A percentile compares a stretch with the other conserved stretches of the same genome.
Evolutionary conservation across 1,284 basidiomycete species (phyloP).

Genomic region (Apiotrichum akiyoshidainum): DNA sequence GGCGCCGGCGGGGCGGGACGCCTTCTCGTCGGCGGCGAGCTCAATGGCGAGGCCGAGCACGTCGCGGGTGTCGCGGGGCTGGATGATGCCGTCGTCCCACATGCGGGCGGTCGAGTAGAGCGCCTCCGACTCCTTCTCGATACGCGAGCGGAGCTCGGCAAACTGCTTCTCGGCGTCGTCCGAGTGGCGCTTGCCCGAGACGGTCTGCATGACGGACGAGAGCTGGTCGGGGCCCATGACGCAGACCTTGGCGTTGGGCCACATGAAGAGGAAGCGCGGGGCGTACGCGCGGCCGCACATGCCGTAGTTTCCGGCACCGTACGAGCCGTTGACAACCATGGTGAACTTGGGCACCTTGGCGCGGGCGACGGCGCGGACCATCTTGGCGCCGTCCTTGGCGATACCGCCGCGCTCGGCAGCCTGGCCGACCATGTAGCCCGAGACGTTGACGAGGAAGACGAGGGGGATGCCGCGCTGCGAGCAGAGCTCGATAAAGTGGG

Average conservation of each 20-base stretch:
- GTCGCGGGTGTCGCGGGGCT: conserved; percentile 84
- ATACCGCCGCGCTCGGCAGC: conserved; percentile 93
- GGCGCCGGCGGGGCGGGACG: conserved; percentile 42
- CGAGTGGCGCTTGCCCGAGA: conserved; percentile 49
- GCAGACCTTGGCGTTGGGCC: conserved; percentile 94
- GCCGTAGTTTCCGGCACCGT: conserved; percentile 86
- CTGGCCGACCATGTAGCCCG: conserved; percentile 88
- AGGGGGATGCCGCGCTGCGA: conserved; percentile 86
- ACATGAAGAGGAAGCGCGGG: conserved; percentile 94
- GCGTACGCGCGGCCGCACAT: conserved; percentile 91
- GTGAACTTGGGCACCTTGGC: conserved; percentile 92
- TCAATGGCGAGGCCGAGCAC: conserved; percentile 79
- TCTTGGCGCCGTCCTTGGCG: conserved; percentile 95
- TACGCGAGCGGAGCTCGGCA: conserved; percentile 64
- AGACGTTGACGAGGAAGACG: conserved; percentile 90
- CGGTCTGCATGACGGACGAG: conserved; percentile 84
- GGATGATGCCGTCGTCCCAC: conserved; percentile 94
- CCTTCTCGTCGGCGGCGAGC: conserved; percentile 58
- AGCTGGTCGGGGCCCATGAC: conserved; percentile 95
- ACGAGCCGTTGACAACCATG: conserved; percentile 89
- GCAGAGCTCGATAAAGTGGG: conserved; percentile 91
- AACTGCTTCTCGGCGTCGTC: conserved; percentile 34
- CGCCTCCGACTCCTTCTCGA: conserved; percentile 81
- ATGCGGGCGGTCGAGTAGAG: conserved; percentile 82
- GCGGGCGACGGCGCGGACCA: conserved; percentile 93